phyloP scores from a whole-genome alignment of 208 protist genomes.

The Phytomonas serpens region DNA sequence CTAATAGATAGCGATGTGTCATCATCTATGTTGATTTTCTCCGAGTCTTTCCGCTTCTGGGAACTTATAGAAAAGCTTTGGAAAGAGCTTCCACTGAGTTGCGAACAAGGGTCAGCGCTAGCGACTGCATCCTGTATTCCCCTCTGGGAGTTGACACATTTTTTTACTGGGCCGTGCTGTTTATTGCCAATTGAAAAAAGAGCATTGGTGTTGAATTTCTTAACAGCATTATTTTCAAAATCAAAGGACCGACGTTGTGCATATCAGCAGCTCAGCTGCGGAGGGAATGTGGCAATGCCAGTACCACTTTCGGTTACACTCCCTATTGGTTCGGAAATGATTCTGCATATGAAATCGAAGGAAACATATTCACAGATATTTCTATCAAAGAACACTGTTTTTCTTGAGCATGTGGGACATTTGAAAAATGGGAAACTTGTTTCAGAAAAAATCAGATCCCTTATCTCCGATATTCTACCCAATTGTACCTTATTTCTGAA shows the following conservation, averaged over 20 bases:
- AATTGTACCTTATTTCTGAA: neutral
- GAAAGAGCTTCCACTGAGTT: conserved; percentile 29
- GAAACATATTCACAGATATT: neutral
- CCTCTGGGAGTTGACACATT: conserved; percentile 72
- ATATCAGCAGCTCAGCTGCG: conserved; percentile 48
- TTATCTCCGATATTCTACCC: neutral
- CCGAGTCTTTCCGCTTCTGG: neutral
- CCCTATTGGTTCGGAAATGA: neutral
- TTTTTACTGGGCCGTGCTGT: conserved; percentile 28
- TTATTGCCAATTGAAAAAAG: conserved; percentile 14
- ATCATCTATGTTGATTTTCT: neutral
- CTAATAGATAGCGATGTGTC: neutral
- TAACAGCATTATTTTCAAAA: conserved; percentile 69
- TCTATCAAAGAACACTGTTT: conserved; percentile 3
- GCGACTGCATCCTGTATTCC: conserved; percentile 72
- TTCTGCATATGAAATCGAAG: neutral
- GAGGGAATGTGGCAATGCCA: neutral
- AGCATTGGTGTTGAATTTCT: conserved; percentile 35
- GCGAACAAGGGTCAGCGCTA: conserved; percentile 40
- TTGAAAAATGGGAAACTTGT: neutral
- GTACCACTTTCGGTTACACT: conserved; percentile 6
- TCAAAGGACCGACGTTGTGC: conserved; percentile 59
- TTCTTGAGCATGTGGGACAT: neutral
- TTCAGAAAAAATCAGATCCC: neutral
- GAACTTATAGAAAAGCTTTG: conserved; percentile 18